phyloP scores from a whole-genome alignment of 2,329 filamentous ascomycete species.

The Neonectria neomacrospora region DNA sequence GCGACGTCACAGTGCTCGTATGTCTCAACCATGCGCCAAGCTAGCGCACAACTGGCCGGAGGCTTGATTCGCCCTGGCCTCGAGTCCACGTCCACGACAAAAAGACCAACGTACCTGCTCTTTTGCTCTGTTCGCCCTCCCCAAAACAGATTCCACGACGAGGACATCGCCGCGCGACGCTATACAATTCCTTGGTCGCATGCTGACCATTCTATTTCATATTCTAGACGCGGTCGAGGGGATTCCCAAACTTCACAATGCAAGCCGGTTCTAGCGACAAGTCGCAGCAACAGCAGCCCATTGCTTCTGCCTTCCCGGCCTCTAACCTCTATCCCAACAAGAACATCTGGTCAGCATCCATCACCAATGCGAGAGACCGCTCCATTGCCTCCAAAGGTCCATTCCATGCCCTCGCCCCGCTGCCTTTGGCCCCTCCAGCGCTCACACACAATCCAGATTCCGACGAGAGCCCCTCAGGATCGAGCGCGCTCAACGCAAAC shows the following conservation, averaged over 20 bases:
- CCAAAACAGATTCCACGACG: constrained; percentile 32
- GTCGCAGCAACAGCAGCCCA: constrained; percentile 45
- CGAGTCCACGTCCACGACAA: constrained; percentile 34
- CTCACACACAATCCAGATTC: constrained; percentile 42
- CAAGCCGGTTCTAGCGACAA: constrained; percentile 47
- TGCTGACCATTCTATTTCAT: constrained; percentile 36
- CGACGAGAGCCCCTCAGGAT: constrained; percentile 67
- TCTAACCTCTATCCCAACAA: constrained; percentile 51
- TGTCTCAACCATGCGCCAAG: constrained; percentile 52
- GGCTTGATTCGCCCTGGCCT: constrained; percentile 46
- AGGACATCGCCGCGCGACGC: constrained; percentile 23
- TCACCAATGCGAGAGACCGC: constrained; percentile 55
- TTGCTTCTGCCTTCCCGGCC: constrained; percentile 53
- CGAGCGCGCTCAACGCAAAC: constrained; percentile 73
- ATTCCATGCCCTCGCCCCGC: constrained; percentile 32
- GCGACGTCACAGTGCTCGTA: constrained; percentile 51
- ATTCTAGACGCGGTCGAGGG: constrained; percentile 51
- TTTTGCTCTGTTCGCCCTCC: constrained; percentile 32
- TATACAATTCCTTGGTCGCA: constrained; percentile 36
- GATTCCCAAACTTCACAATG: constrained; percentile 54
- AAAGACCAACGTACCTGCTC: constrained; percentile 22
- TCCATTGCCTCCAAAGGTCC: constrained; percentile 60
- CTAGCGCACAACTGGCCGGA: constrained; percentile 44
- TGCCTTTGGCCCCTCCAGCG: constrained; percentile 3
- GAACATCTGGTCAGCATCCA: constrained; percentile 55